A percentile compares a stretch with the other conserved stretches of the same genome.
phyloP scores from a whole-genome alignment of 129 eudicot genomes.

The Smallanthus sonchifolius region DNA sequence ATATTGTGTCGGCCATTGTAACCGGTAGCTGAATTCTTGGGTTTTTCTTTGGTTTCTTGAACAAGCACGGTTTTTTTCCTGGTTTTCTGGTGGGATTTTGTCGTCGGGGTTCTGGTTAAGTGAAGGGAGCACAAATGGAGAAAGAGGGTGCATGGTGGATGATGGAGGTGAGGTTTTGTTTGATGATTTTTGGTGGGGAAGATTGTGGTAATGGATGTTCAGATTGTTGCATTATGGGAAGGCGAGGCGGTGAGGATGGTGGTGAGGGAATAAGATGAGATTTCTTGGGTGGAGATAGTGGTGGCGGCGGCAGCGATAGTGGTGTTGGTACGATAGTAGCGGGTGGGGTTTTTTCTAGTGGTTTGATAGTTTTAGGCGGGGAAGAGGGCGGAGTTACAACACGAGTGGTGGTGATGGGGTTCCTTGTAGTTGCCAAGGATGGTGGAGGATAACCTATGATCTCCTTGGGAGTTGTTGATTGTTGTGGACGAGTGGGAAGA shows the following conservation, averaged over 20 bases:
- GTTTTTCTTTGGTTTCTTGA: conserved; percentile 42
- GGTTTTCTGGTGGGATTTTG: conserved; percentile 26
- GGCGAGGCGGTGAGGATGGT: conserved; percentile 13
- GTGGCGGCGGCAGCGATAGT: neutral
- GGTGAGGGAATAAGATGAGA: conserved; percentile 9
- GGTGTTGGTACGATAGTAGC: conserved; percentile 6
- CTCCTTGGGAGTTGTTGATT: conserved; percentile 15
- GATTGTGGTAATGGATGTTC: conserved; percentile 15
- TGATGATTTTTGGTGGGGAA: conserved; percentile 20
- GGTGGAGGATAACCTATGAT: neutral
- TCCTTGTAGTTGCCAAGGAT: neutral
- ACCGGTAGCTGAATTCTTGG: conserved; percentile 10
- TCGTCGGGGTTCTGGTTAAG: conserved; percentile 18
- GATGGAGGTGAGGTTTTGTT: conserved; percentile 27
- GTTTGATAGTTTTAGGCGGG: conserved; percentile 19
- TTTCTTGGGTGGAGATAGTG: conserved; percentile 24
- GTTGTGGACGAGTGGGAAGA: conserved; percentile 18
- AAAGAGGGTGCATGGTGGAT: conserved; percentile 25
- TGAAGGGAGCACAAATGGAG: conserved; percentile 63
- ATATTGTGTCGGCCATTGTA: too few species aligned
- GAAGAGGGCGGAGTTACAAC: conserved; percentile 13
- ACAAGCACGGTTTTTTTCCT: conserved; percentile 45
- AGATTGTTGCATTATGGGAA: conserved; percentile 18
- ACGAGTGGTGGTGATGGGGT: conserved; percentile 13
- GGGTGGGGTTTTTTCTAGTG: conserved; percentile 17